Base-by-base conservation (phyloP, 1,284 basidiomycete species). In the Apiotrichum gamsii region DNA sequence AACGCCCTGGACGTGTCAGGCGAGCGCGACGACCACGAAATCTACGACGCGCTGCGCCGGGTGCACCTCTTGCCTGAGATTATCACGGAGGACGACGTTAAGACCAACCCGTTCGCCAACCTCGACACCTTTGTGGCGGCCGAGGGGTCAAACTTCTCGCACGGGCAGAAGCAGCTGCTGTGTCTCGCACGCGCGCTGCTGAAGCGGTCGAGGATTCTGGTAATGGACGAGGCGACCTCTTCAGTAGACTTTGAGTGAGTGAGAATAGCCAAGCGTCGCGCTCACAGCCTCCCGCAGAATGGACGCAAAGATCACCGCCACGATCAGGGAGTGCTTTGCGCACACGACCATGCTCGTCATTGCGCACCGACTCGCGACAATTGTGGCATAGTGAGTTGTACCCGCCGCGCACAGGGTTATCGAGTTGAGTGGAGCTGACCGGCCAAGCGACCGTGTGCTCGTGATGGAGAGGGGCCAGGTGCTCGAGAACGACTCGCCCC, bases 161-260 rank as follows among this genome's bases (percentile, higher is more conserved):
- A 82, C 10, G 87, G 87, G 13, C 84, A 90, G 69, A 80, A 84
- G 54, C 86, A 89, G 59, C 74, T 89, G 14, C 73, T 89, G 8
- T 83, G 84, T 15, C 72, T 88, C 2, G 83, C 82, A 53, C 74
- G 84, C 38, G 85, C 84, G 0, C 70, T 88, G 21, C 77, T 86
- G 28, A 85, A 84, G 71, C 77, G 79, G 44, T 83, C 82, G 58
- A 77, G 76, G 14, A 77, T 87, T 45, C 81, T 88, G 39, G 76
- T 88, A 19, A 76, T 87, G 58, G 82, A 74, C 78, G 63, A 71
- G 47, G 66, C 74, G 72, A 45, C 41, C 58, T 59, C 84, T n/a
- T 85, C 78, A 39, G 84, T 90, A 16, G 88, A 91, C 56, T 80
- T 84, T 21, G 85, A 87, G 66, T 70, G 38, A 51, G 65, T 58